Evolutionary conservation across 371 early-diverging fungal species (phyloP).

Genomic region (Dipsacomyces acuminosporus): DNA sequence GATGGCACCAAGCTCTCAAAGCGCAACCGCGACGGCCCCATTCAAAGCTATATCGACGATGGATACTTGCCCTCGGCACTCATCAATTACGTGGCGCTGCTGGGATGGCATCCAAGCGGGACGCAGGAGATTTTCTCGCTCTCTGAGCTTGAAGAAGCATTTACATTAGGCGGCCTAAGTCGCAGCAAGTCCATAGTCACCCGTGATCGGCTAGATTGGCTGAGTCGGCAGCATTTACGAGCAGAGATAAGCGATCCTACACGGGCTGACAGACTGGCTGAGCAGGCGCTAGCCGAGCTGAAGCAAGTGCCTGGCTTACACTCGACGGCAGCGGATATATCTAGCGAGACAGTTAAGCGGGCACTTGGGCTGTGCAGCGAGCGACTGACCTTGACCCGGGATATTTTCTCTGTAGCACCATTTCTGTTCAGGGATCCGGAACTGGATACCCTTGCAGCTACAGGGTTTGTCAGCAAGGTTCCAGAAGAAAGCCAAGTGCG

Average conservation of each 20-base stretch:
- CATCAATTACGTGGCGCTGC: constrained; percentile 80
- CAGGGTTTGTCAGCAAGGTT: constrained; percentile 5
- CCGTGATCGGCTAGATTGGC: constrained; percentile 73
- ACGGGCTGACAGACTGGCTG: constrained; percentile 1
- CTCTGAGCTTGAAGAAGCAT: constrained; percentile 64
- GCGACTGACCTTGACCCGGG: constrained; percentile 29
- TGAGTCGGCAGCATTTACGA: constrained; percentile 74
- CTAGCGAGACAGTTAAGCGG: not conserved
- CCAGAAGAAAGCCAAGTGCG: constrained; percentile 8
- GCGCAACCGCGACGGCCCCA: constrained; percentile 68
- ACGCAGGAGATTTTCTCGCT: constrained; percentile 61
- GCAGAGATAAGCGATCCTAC: constrained; percentile 13
- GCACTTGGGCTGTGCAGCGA: constrained; percentile 32
- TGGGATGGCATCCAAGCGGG: constrained; percentile 76
- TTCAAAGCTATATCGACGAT: constrained; percentile 57
- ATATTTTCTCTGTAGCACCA: constrained; percentile 22
- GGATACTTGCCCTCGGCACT: constrained; percentile 87
- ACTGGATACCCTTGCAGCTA: not conserved
- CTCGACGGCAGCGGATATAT: not conserved
- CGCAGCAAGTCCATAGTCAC: constrained; percentile 74
- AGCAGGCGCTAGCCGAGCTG: constrained; percentile 12
- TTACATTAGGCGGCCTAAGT: constrained; percentile 64
- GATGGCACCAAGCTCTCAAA: constrained; percentile 86
- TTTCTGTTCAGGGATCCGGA: constrained; percentile 40
- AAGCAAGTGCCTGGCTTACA: not conserved